phyloP scores from a whole-genome alignment of 2,329 filamentous ascomycete species.

The Talaromyces rugulosus region DNA sequence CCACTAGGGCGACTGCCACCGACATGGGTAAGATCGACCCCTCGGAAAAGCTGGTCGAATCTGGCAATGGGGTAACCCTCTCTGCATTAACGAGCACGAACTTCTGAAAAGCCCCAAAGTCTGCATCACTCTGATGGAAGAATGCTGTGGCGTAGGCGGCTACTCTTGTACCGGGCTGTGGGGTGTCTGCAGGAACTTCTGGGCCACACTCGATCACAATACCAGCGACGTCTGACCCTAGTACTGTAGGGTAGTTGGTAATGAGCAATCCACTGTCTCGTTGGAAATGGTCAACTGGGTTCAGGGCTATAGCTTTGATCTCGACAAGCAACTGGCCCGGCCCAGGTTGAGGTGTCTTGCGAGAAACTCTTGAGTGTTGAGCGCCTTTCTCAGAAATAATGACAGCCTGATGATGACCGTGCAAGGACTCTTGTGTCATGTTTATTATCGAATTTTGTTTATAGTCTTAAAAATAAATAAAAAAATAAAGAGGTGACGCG shows the following conservation, averaged over 20 bases:
- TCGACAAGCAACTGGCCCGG: constrained; percentile 39
- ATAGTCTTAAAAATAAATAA: neutral
- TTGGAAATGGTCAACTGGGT: constrained; percentile 34
- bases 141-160: constrained; percentile 26
- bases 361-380: neutral
- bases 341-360: constrained; percentile 26
- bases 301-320: constrained; percentile 38
- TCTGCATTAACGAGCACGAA: constrained; percentile 27
- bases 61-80: constrained; percentile 26
- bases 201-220: constrained; percentile 26
- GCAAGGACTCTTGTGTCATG: neutral
- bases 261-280: constrained; percentile 21
- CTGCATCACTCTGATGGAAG: constrained; percentile 20
- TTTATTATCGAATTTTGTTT: neutral
- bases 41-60: constrained; percentile 22
- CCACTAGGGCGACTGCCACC: constrained; percentile 21
- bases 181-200: constrained; percentile 14
- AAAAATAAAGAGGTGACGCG: neutral
- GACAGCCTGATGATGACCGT: constrained; percentile 1
- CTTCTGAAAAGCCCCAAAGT: constrained; percentile 27
- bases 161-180: constrained; percentile 25
- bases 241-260: constrained; percentile 20
- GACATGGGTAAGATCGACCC: constrained; percentile 25
- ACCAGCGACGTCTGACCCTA: constrained; percentile 30
- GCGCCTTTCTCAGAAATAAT: constrained; percentile 3